Evolutionary conservation across 2,329 filamentous ascomycete genomes (phyloP), one percentile per base, ranked within the genome.

Genomic region (Clarireedia sp.): DNA sequence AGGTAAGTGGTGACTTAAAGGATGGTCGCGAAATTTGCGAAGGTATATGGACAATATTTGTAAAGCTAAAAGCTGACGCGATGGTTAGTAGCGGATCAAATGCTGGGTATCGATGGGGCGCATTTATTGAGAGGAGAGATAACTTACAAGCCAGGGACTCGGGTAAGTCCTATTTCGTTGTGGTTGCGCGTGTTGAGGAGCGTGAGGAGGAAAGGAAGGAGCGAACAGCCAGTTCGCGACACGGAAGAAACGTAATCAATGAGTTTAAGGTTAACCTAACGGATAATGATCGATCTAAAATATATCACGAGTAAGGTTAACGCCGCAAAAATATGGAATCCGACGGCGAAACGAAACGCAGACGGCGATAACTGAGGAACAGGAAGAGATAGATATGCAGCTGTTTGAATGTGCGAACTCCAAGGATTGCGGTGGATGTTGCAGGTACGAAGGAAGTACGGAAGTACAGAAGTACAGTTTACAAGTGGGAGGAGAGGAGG

Each of bases 141-240:
- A 33, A 33, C 29, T 33, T 14, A 33, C 29, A 12, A 33, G 4
- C 29, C 4, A 33, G 29, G 29, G 17, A 41, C 14, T 41, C 17
- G 16, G 9, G 9, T 41, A n/a, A 10, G 3, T 33, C 12, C 29
- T 33, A 23, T 44, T 54, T 40, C 16, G 21, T 49, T 49, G 45
- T 29, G 17, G 45, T 41, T 40, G 37, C 43, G 51, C 8, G 29
- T 16, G 29, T 37, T 10, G 44, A 16, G n/a, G n/a, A n/a, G n/a
- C n/a, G 26, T 24, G 41, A 17, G 19, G 24, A 19, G 16, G 33
- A 23, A 49, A 23, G 33, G 19, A 33, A 54, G 29, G 51, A 48
- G 47, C 41, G 43, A 48, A 38, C 46, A 43, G 33, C 37, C 14
- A 24, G 12, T 37, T 53, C 43, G 51, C 51, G 51, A 53, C 51